Evolutionary conservation across 768 basidiomycete species (phyloP).

Genomic region (Mycena belliarum): DNA sequence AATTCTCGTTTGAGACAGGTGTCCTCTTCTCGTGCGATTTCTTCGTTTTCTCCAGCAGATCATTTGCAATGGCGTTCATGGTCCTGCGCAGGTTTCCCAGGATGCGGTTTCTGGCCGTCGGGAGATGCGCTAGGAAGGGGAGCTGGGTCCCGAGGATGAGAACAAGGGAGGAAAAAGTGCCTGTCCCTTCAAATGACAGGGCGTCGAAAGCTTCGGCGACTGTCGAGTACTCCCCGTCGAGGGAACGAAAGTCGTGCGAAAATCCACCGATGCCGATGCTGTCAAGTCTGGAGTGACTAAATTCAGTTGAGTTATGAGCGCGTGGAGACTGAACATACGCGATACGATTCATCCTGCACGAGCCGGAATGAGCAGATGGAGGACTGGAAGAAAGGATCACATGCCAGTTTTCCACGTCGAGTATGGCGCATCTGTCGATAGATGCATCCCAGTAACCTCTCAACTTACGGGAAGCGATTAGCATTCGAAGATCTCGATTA

Average conservation of each 20-base stretch:
- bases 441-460: constrained; percentile 17
- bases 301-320: not conserved
- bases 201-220: constrained; percentile 30
- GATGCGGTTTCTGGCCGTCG: constrained; percentile 8
- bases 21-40: constrained; percentile 13
- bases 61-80: constrained; percentile 16
- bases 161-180: not conserved
- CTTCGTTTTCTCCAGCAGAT: constrained; percentile 13
- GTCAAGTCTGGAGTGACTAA: constrained; percentile 28
- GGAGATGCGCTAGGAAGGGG: constrained; percentile 17
- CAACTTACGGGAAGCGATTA: not conserved
- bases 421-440: constrained; percentile 22
- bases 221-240: constrained; percentile 34
- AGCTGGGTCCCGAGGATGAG: constrained; percentile 10
- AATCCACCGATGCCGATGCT: constrained; percentile 47
- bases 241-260: constrained; percentile 43
- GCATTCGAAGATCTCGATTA: no score
- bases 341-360: constrained; percentile 39
- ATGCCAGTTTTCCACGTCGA: constrained; percentile 39
- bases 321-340: constrained; percentile 26
- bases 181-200: not conserved
- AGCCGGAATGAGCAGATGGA: no score
- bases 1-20: not conserved
- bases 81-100: constrained; percentile 1
- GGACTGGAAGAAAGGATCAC: not conserved